Evolutionary conservation across 202 grass and related monocot species (phyloP), one percentile per base, ranked within the genome.

Genomic region (Panicum hallii): DNA sequence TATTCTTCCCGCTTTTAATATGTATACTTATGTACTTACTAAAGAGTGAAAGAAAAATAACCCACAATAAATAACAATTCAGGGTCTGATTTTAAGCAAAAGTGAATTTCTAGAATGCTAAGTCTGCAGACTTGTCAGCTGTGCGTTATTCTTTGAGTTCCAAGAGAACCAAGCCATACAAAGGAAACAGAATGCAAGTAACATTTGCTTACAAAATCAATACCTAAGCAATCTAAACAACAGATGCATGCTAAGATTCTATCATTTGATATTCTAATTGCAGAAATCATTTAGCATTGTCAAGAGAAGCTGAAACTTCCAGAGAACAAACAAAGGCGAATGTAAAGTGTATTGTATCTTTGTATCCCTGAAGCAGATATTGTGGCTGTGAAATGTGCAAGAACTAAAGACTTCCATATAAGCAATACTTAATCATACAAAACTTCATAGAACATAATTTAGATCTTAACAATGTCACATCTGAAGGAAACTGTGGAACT

Each of bases 361-460:
- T 86, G 79, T 43, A 5, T 46, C 71, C 52, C 52, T 70, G 63
- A 41, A 76, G 47, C 12, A 55, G 55, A 87, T 52, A 69, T 61
- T 38, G 32, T 7, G 5, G 45, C 55, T n/a, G 20, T 30, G 11
- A 20, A 19, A 48, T 67, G 38, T 50, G 11, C 64, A 62, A 32
- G 43, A 47, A 23, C 3, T 52, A 36, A 63, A 8, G 72, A 73
- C 5, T 53, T 78, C 57, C 38, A 57, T 3, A 38, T 11, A 67
- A 48, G 56, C 13, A 67, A 56, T 48, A 68, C 7, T 11, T 48
- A 15, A 42, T 16, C 28, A 19, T 69, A 28, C 36, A 66, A 42
- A 70, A 63, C 8, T 62, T 6, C 19, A 63, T n/a, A 3, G 49
- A 49, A 67, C 67, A 58, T 49, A 73, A 58, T 47, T 58, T 48